Conservation (phyloP, 2,329 filamentous ascomycete genomes). For the Paraphaeosphaeria minitans region DNA sequence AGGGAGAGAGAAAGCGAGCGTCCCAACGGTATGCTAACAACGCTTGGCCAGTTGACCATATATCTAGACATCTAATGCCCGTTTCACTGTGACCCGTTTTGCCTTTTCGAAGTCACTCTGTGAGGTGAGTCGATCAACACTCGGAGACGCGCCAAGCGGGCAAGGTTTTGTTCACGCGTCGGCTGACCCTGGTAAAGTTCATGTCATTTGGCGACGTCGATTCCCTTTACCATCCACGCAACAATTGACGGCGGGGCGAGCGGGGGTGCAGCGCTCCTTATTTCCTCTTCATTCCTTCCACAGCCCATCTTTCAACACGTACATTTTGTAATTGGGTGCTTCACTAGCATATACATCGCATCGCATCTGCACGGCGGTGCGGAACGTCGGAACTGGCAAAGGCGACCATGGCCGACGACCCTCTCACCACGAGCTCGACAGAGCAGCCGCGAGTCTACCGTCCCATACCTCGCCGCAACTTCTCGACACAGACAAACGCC, state of each 20-base stretch:
- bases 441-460: slow-evolving; percentile 42
- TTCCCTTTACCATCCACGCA: slow-evolving; percentile 10
- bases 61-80: no score
- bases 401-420: slow-evolving; percentile 36
- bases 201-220: slow-evolving; percentile 3
- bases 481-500: slow-evolving; percentile 28
- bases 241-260: slow-evolving; percentile 13
- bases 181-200: slow-evolving; percentile 9
- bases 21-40: slow-evolving; percentile 1
- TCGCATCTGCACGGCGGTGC: not conserved
- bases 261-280: slow-evolving; percentile 2
- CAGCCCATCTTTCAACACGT: not conserved
- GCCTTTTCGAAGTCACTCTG: not conserved
- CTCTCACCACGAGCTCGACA: slow-evolving; percentile 25
- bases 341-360: not conserved
- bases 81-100: not conserved
- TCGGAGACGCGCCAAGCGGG: slow-evolving; percentile 1
- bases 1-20: not conserved
- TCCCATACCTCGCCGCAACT: slow-evolving; percentile 47
- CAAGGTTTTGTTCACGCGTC: slow-evolving; percentile 6
- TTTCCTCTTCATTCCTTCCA: not conserved
- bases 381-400: slow-evolving; percentile 8
- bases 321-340: slow-evolving; percentile 9
- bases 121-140: not conserved
- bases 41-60: slow-evolving; percentile 1